Percentiles rank a stretch among this genome's conserved stretches.
phyloP scores from a whole-genome alignment of 352 stramenopile genomes.

The Pythium folliculosum region DNA sequence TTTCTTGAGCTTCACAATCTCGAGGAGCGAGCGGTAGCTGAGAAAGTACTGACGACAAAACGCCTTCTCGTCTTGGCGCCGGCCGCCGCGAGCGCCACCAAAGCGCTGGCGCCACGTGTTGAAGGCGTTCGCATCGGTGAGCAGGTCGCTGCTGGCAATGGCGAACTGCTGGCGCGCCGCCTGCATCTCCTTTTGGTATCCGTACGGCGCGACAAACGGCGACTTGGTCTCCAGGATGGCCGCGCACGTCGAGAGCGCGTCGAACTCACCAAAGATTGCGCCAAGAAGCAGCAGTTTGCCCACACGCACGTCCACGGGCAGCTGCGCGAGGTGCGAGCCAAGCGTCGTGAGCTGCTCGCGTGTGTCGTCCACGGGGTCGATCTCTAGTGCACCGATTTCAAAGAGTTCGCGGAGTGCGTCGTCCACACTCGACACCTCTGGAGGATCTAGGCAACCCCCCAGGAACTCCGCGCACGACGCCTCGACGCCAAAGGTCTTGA shows the following conservation, averaged over 20 bases:
- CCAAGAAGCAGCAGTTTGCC: conserved; percentile 97
- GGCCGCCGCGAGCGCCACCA: not conserved
- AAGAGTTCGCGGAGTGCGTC: conserved; percentile 92
- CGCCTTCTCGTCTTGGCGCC: conserved; percentile 37
- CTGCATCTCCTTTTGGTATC: conserved; percentile 70
- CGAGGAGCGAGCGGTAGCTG: conserved; percentile 51
- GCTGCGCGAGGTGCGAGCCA: conserved; percentile 88
- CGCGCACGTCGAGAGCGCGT: conserved; percentile 62
- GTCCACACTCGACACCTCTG: conserved; percentile 79
- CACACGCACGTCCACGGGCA: conserved; percentile 96
- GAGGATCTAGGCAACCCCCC: conserved; percentile 90
- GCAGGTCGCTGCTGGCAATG: conserved; percentile 61
- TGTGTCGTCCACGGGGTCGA: conserved; percentile 32
- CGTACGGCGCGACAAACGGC: conserved; percentile 81
- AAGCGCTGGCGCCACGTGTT: conserved; percentile 47
- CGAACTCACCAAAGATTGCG: conserved; percentile 91
- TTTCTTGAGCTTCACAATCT: conserved; percentile 76
- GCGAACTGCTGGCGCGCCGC: conserved; percentile 58
- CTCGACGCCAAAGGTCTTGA: conserved; percentile 87
- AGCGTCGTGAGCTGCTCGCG: conserved; percentile 90
- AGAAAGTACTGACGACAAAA: conserved; percentile 79
- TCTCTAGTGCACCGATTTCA: conserved; percentile 84
- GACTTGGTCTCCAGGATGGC: conserved; percentile 81
- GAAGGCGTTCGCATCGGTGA: conserved; percentile 83
- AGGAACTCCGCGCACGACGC: conserved; percentile 87